Evolutionary conservation across 176 grass and related monocot species (phyloP).

Genomic region (Elymus sibiricus): DNA sequence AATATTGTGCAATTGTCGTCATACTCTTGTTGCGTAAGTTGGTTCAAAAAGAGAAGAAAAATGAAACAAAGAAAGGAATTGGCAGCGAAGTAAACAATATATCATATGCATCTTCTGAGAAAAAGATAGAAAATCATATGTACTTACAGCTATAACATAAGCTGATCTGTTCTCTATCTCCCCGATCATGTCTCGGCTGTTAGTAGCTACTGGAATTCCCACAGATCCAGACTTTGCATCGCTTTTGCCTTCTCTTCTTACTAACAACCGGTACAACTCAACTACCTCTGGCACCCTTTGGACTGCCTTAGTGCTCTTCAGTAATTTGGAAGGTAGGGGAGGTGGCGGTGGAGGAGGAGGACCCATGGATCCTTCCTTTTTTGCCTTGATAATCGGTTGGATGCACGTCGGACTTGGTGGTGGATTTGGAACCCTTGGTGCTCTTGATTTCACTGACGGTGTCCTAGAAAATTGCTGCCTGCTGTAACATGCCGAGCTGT

Average conservation of each 20-base stretch:
- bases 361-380: conserved; percentile 45
- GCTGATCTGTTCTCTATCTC: conserved; percentile 97
- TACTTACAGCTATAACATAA: conserved; percentile 91
- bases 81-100: not conserved
- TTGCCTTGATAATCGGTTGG: conserved; percentile 12
- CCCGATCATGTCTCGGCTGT: conserved; percentile 85
- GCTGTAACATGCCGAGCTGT: conserved; percentile 33
- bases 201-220: conserved; percentile 49
- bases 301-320: conserved; percentile 50
- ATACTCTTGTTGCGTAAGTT: not conserved
- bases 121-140: not conserved
- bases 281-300: conserved; percentile 85
- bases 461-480: conserved; percentile 43
- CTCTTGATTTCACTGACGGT: conserved; percentile 33
- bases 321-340: conserved; percentile 51
- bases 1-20: conserved; percentile 1
- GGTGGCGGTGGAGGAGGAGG: conserved; percentile 65
- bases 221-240: conserved; percentile 59
- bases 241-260: conserved; percentile 75
- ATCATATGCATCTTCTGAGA: not conserved
- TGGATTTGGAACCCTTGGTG: conserved; percentile 80
- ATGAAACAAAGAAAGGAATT: not conserved
- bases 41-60: not conserved
- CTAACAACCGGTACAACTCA: conserved; percentile 71
- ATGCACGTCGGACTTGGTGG: conserved; percentile 51